Conservation (phyloP, 805 yeast species). For the Ogataea trehaloabstinens region DNA sequence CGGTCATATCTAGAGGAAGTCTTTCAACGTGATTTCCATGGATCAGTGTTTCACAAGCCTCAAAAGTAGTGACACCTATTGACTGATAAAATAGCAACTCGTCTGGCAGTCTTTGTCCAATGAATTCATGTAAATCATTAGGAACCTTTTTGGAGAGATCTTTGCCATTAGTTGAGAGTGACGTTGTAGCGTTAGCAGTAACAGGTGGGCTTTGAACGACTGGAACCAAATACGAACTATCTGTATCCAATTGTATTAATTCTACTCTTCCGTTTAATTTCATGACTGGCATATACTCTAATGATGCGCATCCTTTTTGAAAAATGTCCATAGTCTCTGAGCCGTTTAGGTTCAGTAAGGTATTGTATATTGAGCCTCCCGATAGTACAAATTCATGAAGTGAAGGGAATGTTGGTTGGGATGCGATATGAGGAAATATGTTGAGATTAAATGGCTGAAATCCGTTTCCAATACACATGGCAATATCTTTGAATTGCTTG, state of each 20-base stretch:
- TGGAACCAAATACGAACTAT: slow-evolving; percentile 18
- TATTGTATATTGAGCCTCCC: slow-evolving; percentile 48
- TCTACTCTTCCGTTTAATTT: slow-evolving; percentile 67
- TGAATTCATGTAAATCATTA: slow-evolving; percentile 73
- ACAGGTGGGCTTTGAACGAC: slow-evolving; percentile 16
- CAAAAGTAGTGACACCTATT: slow-evolving; percentile 66
- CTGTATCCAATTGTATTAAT: slow-evolving; percentile 36
- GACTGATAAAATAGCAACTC: slow-evolving; percentile 82
- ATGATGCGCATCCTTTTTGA: slow-evolving; percentile 65
- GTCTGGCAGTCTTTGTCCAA: slow-evolving; percentile 83
- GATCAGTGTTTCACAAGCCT: slow-evolving; percentile 63
- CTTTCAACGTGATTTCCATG: slow-evolving; percentile 62
- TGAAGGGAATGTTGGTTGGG: slow-evolving; percentile 27
- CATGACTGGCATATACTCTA: slow-evolving; percentile 73
- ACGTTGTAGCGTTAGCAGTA: slow-evolving; percentile 10
- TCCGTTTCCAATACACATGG: slow-evolving; percentile 76
- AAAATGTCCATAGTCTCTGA: slow-evolving; percentile 49
- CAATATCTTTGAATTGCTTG: slow-evolving; percentile 70
- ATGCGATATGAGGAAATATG: slow-evolving; percentile 41
- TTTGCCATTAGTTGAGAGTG: slow-evolving; percentile 10
- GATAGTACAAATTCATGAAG: slow-evolving; percentile 32
- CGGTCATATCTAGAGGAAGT: slow-evolving; percentile 64
- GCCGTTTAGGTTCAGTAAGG: slow-evolving; percentile 41
- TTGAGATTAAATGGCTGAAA: slow-evolving; percentile 65
- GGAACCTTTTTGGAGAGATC: slow-evolving; percentile 48